Evolutionary conservation across 768 basidiomycete genomes (phyloP).

Genomic region (Russula vinacea): DNA sequence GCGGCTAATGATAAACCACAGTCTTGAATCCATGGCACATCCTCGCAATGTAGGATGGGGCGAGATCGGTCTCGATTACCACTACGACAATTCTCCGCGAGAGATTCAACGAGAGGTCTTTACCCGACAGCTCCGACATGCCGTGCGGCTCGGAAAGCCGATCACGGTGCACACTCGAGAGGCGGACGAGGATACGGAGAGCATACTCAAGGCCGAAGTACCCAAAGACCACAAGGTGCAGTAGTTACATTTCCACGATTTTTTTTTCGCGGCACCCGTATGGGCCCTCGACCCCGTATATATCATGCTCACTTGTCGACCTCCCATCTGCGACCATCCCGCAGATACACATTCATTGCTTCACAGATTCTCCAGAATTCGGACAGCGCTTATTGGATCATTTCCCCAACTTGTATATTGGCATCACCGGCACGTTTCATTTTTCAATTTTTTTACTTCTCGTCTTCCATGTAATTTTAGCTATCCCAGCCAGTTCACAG

Average conservation of each 20-base stretch:
- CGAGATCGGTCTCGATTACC: slow-evolving; percentile 85
- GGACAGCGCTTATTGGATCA: slow-evolving; percentile 66
- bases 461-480: background rate
- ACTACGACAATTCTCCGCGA: slow-evolving; percentile 75
- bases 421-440: slow-evolving; percentile 59
- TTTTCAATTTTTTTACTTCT: too few species aligned
- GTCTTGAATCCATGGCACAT: slow-evolving; percentile 71
- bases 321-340: background rate
- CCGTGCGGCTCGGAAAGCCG: slow-evolving; percentile 67
- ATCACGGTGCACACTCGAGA: slow-evolving; percentile 85
- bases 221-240: slow-evolving; percentile 66
- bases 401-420: slow-evolving; percentile 81
- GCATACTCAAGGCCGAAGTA: slow-evolving; percentile 71
- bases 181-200: slow-evolving; percentile 78
- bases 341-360: slow-evolving; percentile 88
- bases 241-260: background rate
- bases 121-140: slow-evolving; percentile 61
- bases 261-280: background rate
- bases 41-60: slow-evolving; percentile 86
- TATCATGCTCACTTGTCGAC: background rate
- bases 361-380: slow-evolving; percentile 76
- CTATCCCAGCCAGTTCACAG: background rate
- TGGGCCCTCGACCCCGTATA: background rate
- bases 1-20: slow-evolving; percentile 33
- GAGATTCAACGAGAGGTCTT: slow-evolving; percentile 66